Evolutionary conservation across 2,329 filamentous ascomycete genomes (phyloP), one percentile per base, ranked within the genome.

Genomic region (Chalaropsis thielavioides): DNA sequence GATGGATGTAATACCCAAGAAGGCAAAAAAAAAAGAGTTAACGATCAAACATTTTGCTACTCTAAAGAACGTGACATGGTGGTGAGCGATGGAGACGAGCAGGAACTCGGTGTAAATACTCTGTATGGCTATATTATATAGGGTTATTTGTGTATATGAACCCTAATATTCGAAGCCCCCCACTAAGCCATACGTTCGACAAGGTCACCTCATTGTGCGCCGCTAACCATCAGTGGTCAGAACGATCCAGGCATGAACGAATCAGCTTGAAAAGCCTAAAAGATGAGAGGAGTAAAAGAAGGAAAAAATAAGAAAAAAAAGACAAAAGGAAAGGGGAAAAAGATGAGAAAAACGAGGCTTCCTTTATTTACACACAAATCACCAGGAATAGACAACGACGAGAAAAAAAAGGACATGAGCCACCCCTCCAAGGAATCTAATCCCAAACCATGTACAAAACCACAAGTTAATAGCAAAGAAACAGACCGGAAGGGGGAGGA

Each of bases 1-100:
- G 65, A 64, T 64, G 65, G 61, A 60, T 54, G 46, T 46, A 66
- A 66, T 63, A 66, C 65, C 62, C 65, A 61, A 66, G 61, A 59
- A 38, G 44, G 61, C 43, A 63, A 63, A 63, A 61, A 66, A 66
- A 66, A 66, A 66, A 51, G 46, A 66, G 62, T 66, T 64, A 64
- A 66, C 61, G 56, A 64, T 64, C 41, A 61, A 64, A 49, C 17
- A 1, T 58, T 65, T 62, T 22, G 10, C 22, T 15, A 22, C 5
- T n/a, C 40, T 3, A n/a, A 27, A 22, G 38, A 7, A 27, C n/a
- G 8, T 35, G 31, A 35, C 31, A 3, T 35, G 31, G 31, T 3
- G n/a, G n/a, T n/a, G n/a, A n/a, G n/a, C n/a, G 31, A 6, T 31
- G 31, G 2, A 31, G 31, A 31, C 31, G 31, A n/a, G n/a, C n/a